A percentile compares a stretch with the other conserved stretches of the same genome.
These are phyloP conservation scores for Beverwykella pulmonaria DNA, from an alignment of 495 filamentous ascomycete species.

Conservation along the genomic window DNA sequence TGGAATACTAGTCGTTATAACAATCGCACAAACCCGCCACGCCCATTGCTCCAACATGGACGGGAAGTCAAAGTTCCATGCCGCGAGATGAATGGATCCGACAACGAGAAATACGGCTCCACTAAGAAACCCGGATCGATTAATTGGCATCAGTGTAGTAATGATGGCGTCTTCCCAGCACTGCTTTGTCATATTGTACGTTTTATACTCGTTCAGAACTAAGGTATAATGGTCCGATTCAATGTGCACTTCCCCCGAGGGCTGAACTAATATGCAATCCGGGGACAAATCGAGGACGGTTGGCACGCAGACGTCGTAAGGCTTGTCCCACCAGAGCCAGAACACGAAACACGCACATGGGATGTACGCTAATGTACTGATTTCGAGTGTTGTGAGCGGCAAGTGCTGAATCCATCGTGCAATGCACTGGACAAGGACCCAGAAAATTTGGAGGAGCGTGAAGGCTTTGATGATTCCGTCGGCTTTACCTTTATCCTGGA, in stretches of 20 bases:
- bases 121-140: neutral
- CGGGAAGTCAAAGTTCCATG: conserved; percentile 15
- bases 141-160: neutral
- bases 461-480: conserved; percentile 7
- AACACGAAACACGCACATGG: neutral
- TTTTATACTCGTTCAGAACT: neutral
- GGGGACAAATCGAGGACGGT: neutral
- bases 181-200: neutral
- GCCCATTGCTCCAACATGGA: neutral
- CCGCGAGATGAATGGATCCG: conserved; percentile 7
- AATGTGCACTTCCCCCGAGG: neutral
- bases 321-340: conserved; percentile 17
- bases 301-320: neutral
- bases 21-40: neutral
- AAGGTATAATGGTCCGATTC: neutral
- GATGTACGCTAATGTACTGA: conserved; percentile 11
- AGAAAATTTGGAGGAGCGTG: conserved; percentile 4
- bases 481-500: conserved; percentile 9
- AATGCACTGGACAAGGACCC: conserved; percentile 1
- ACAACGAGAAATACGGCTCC: neutral
- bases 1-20: conserved; percentile 3
- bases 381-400: conserved; percentile 6
- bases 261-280: neutral
- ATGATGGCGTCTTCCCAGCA: neutral
- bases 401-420: neutral